Conservation (phyloP, 1,284 basidiomycete species). For the Heterobasidion parviporum region DNA sequence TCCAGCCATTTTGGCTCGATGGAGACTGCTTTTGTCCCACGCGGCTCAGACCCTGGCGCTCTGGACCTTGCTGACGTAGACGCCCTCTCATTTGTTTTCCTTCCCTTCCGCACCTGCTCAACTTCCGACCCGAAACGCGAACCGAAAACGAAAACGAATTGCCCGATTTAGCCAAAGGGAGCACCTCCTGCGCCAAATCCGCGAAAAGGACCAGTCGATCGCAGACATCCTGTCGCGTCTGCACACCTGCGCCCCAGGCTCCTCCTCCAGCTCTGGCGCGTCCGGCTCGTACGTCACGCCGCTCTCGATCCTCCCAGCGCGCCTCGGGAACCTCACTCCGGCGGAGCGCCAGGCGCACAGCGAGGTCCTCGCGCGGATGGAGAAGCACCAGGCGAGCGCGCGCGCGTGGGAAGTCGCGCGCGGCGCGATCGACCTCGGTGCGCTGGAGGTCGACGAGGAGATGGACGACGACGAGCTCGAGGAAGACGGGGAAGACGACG, state of each 20-base stretch:
- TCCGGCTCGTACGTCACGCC: constrained; percentile 12
- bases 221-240: constrained; percentile 20
- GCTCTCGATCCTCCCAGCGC: constrained; percentile 19
- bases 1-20: not conserved
- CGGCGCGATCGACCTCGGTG: constrained; percentile 2
- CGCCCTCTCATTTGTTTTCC: not conserved
- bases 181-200: constrained; percentile 22
- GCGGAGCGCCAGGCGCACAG: constrained; percentile 19
- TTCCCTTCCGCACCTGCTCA: too few species aligned
- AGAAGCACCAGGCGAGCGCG: constrained; percentile 15
- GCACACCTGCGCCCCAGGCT: constrained; percentile 18
- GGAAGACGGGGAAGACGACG: constrained; percentile 14
- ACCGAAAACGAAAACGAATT: too few species aligned
- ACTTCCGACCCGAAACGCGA: too few species aligned
- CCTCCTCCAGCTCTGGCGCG: not conserved
- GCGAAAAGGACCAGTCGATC: constrained; percentile 25
- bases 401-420: not conserved
- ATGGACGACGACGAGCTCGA: constrained; percentile 23
- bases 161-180: constrained; percentile 17
- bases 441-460: constrained; percentile 11
- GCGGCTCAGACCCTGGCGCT: not conserved
- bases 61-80: not conserved
- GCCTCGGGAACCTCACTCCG: constrained; percentile 14
- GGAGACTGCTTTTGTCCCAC: not conserved
- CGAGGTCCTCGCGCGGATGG: constrained; percentile 21